Conservation (phyloP, 208 protist genomes). For the Zelonia costaricensis region DNA sequence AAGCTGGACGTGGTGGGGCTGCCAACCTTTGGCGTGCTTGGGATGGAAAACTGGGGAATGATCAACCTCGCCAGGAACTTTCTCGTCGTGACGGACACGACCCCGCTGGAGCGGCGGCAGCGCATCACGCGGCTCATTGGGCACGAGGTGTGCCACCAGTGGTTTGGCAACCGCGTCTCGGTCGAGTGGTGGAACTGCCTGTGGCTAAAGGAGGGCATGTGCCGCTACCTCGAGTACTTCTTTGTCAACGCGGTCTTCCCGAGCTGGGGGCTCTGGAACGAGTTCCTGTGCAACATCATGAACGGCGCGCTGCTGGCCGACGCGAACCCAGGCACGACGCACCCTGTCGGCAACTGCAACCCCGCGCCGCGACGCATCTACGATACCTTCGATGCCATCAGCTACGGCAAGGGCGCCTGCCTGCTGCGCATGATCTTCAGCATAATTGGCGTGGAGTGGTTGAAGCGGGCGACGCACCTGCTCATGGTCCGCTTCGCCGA, state of each 20-base stretch:
- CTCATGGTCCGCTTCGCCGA: conserved; percentile 41
- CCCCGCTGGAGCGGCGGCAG: conserved; percentile 62
- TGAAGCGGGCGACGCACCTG: conserved; percentile 33
- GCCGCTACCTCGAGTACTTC: conserved; percentile 92
- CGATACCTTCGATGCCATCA: conserved; percentile 60
- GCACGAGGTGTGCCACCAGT: conserved; percentile 95
- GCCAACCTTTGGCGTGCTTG: conserved; percentile 39
- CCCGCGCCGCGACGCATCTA: conserved; percentile 34
- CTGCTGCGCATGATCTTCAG: conserved; percentile 80
- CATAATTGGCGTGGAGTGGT: conserved; percentile 30
- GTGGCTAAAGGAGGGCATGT: conserved; percentile 98
- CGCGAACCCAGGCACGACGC: conserved; percentile 31
- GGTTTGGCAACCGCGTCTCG: conserved; percentile 95
- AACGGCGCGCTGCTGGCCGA: conserved; percentile 48
- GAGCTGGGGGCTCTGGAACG: conserved; percentile 81
- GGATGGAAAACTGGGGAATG: conserved; percentile 93
- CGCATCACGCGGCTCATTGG: conserved; percentile 86
- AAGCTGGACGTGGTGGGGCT: conserved; percentile 88
- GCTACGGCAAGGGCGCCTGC: conserved; percentile 79
- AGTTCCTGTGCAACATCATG: conserved; percentile 48
- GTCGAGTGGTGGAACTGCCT: conserved; percentile 95
- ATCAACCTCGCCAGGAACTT: conserved; percentile 77
- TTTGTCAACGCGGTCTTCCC: conserved; percentile 78
- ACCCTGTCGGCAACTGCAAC: conserved; percentile 50
- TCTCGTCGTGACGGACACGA: conserved; percentile 65